A percentile compares a stretch with the other conserved stretches of the same genome.
Evolutionary conservation across 2,329 filamentous ascomycete species (phyloP).

Genomic region (Monosporascus sp.): DNA sequence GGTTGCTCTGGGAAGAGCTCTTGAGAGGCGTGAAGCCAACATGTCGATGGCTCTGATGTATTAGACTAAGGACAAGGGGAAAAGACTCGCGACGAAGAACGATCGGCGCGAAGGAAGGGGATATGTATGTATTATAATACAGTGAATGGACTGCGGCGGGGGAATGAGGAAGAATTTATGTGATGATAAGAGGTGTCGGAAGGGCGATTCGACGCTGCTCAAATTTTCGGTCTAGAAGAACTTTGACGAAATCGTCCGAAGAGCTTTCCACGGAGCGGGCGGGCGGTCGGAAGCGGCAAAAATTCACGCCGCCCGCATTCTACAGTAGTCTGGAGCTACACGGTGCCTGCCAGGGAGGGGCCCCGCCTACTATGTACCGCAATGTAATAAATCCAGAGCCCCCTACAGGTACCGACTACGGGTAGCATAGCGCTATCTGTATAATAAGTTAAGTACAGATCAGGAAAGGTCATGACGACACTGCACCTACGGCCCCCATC

Average conservation of each 20-base stretch:
- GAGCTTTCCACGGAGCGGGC: background rate
- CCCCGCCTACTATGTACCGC: no score
- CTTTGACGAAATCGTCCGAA: background rate
- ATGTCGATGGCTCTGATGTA: slow-evolving; percentile 46
- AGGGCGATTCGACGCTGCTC: background rate
- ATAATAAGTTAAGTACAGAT: no score
- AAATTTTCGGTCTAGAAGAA: background rate
- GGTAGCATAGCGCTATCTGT: no score
- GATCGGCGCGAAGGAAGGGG: slow-evolving; percentile 28
- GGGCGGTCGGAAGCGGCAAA: no score
- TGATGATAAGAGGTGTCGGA: background rate
- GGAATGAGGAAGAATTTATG: slow-evolving; percentile 10
- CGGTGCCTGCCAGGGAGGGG: no score
- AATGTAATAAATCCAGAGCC: no score
- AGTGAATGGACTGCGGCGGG: slow-evolving; percentile 21
- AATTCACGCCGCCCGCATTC: no score
- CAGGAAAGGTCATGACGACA: no score
- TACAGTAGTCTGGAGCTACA: no score
- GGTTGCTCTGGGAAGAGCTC: slow-evolving; percentile 75
- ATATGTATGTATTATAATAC: slow-evolving; percentile 8
- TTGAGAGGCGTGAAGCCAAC: slow-evolving; percentile 66
- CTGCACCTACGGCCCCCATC: no score
- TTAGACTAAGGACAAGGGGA: slow-evolving; percentile 28
- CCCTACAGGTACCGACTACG: no score
- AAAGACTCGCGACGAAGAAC: slow-evolving; percentile 18